Conservation (phyloP, 805 yeast genomes). For the Candida oleophila region DNA sequence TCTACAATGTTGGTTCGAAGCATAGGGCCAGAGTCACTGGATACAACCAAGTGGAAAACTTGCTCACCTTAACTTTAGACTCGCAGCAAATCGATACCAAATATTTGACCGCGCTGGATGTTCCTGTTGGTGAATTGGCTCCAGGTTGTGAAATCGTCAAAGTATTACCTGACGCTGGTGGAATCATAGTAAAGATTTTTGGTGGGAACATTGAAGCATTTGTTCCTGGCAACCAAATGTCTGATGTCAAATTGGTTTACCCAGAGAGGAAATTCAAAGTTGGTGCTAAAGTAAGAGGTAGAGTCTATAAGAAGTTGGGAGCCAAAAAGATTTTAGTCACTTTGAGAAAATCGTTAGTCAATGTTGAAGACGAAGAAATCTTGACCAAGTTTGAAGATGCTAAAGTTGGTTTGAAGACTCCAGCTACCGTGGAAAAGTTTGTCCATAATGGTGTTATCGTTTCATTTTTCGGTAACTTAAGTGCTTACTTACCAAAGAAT, state of each 20-base stretch:
- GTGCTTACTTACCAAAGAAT: constrained; percentile 79
- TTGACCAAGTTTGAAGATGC: constrained; percentile 40
- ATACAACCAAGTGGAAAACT: constrained; percentile 62
- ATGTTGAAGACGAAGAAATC: constrained; percentile 56
- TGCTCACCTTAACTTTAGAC: constrained; percentile 67
- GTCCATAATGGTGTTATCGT: constrained; percentile 78
- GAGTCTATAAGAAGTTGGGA: constrained; percentile 57
- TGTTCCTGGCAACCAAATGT: constrained; percentile 73
- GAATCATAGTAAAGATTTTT: constrained; percentile 65
- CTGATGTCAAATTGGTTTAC: constrained; percentile 78
- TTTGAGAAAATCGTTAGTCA: constrained; percentile 80
- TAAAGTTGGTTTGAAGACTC: constrained; percentile 49
- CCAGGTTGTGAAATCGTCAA: constrained; percentile 52
- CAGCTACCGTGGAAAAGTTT: constrained; percentile 73
- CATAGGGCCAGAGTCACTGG: constrained; percentile 80
- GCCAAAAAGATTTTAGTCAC: constrained; percentile 56
- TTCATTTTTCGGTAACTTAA: constrained; percentile 74
- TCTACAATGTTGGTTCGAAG: constrained; percentile 58
- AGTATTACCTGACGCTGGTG: constrained; percentile 55
- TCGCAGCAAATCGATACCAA: constrained; percentile 60
- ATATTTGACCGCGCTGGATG: constrained; percentile 67
- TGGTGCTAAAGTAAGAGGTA: constrained; percentile 76
- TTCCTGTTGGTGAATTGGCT: constrained; percentile 71
- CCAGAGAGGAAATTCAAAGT: constrained; percentile 92
- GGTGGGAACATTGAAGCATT: constrained; percentile 63